phyloP scores from a whole-genome alignment of 2,329 filamentous ascomycete genomes.

The Chalara sp. region DNA sequence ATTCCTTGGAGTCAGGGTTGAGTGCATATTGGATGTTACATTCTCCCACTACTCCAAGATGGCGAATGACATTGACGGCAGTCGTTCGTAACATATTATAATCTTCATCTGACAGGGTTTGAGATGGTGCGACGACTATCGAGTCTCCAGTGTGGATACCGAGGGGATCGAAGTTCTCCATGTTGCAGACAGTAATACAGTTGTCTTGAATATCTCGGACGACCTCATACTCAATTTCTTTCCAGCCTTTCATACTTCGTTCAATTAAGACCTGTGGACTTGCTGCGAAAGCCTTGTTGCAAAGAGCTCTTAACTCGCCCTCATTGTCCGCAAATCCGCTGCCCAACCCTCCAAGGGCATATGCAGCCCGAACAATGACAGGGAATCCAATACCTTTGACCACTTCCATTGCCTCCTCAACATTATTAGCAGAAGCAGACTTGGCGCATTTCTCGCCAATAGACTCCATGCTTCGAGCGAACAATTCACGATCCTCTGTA shows the following conservation, averaged over 20 bases:
- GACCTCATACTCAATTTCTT: conserved; percentile 98
- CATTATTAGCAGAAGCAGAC: conserved; percentile 82
- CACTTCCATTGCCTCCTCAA: conserved; percentile 81
- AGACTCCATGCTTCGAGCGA: conserved; percentile 96
- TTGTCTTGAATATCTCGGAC: conserved; percentile 94
- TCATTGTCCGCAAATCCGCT: conserved; percentile 93
- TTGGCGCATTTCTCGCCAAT: conserved; percentile 98
- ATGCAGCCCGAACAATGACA: conserved; percentile 94
- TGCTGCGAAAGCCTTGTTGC: conserved; percentile 89
- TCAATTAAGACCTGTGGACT: conserved; percentile 96
- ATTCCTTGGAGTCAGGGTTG: conserved; percentile 91
- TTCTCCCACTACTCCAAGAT: conserved; percentile 94
- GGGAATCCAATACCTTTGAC: conserved; percentile 92
- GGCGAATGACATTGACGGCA: conserved; percentile 92
- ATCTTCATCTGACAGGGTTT: conserved; percentile 94
- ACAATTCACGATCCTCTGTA: conserved; percentile 94
- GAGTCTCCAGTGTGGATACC: conserved; percentile 98
- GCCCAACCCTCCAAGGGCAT: conserved; percentile 88
- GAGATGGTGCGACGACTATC: conserved; percentile 94
- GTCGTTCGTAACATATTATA: conserved; percentile 99
- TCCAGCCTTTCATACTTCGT: conserved; percentile 99
- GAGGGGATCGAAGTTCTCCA: conserved; percentile 99
- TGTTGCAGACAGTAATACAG: conserved; percentile 99
- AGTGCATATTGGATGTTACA: conserved; percentile 99
- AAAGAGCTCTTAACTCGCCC: conserved; percentile 74